Base-by-base conservation (phyloP, 2,329 filamentous ascomycete species). In the Fusarium algeriense region DNA sequence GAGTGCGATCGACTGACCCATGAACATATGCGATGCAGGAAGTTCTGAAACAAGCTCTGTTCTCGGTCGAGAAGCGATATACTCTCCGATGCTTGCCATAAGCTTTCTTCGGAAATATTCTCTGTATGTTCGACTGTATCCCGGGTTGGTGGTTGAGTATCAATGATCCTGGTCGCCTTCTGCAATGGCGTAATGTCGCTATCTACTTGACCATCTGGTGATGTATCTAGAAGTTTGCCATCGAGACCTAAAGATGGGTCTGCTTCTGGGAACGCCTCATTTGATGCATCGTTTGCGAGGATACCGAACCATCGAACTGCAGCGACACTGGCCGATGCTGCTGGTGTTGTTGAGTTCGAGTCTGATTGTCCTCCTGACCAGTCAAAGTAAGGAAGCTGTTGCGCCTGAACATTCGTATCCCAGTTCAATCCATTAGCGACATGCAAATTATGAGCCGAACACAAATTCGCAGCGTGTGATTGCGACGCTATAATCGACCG, bases 301-400 rank as follows among this genome's bases (percentile, higher is more conserved):
- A 77, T 71, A 3, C 66, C 75, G 11, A 77, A 75, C 75, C 75
- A 77, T 40, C 74, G 73, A 14, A 71, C 68, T 8, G 75, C 73
- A 14, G 75, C 75, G 23, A 70, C 69, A 10, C 73, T 70, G 10
- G 73, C 69, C 5, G 71, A 76, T 15, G 74, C 72, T 12, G 72
- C 65, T 12, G 74, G 73, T 3, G 70, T 74, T 4, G 74, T 76
- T 2, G 69, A 69, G 7, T 70, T 49, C 1, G 75, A 76, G 19
- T 67, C 71, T 3, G 69, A n/a, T n/a, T 73, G 66, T 32, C 19
- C 44, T 4, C 38, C 34, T 9, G 48, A 35, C 59, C 62, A 70
- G 28, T 73, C 70, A 1, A 50, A 26, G 15, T 50, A 54, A 2
- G 59, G 15, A 0, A 58, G 13, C 8, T 70, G 62, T 6, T 67